Conservation (phyloP, 352 stramenopile species). For the Blastocystis sp. region DNA sequence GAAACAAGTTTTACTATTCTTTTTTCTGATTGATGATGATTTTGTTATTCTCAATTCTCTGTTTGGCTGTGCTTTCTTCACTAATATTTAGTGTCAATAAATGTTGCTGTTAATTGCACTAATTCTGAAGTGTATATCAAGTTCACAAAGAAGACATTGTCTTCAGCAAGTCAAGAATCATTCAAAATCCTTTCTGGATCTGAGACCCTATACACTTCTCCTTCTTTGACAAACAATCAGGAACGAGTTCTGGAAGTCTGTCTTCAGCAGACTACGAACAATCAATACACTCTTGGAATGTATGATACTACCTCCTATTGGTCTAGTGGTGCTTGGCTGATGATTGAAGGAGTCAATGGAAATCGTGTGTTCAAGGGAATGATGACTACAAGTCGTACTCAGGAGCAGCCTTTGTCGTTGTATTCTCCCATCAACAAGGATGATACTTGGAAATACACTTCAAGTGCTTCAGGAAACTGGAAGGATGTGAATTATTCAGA, state of each 20-base stretch:
- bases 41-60: background rate
- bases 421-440: slow-evolving; percentile 4
- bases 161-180: background rate
- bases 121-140: background rate
- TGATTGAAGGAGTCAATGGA: too few relatives aligned
- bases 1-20: background rate
- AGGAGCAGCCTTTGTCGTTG: background rate
- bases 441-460: background rate
- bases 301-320: too few relatives aligned
- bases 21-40: background rate
- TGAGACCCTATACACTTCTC: background rate
- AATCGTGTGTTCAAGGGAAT: too few relatives aligned
- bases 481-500: background rate
- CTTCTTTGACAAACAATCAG: background rate
- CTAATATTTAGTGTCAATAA: background rate
- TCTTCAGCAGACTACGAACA: too few relatives aligned
- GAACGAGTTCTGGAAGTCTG: too few relatives aligned
- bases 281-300: too few relatives aligned
- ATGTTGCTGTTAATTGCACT: background rate
- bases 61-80: background rate
- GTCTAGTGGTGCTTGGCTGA: too few relatives aligned
- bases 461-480: background rate
- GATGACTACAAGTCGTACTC: background rate
- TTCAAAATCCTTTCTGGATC: background rate
- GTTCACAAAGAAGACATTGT: background rate